phyloP scores from a whole-genome alignment of 441 rosid species.

The Jatropha multifida region DNA sequence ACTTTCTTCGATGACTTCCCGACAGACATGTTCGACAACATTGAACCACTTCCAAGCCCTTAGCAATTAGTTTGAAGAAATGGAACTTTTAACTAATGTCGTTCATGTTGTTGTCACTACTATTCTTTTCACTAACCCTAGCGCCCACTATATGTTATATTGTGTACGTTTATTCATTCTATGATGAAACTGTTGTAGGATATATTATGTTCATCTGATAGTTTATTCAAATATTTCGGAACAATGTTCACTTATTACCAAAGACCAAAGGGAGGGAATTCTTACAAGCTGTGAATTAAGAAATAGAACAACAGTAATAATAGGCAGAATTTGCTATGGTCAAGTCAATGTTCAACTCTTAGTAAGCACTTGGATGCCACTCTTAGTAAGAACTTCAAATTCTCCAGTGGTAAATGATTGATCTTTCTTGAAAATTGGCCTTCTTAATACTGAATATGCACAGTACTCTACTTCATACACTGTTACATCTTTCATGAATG shows the following conservation, averaged over 20 bases:
- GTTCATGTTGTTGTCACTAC: conserved; percentile 1
- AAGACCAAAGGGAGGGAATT: not conserved
- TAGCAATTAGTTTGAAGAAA: not conserved
- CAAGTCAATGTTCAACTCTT: too few species aligned
- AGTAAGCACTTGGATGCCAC: not conserved
- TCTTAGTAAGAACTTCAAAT: conserved; percentile 44
- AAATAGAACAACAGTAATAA: not conserved
- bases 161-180: not conserved
- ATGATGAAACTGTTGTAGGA: too few species aligned
- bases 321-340: too few species aligned
- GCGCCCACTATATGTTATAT: not conserved
- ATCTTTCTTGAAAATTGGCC: conserved; percentile 35
- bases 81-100: conserved; percentile 14
- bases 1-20: conserved; percentile 79
- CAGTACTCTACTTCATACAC: conserved; percentile 69
- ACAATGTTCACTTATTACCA: not conserved
- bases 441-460: conserved; percentile 54
- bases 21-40: conserved; percentile 64
- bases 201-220: too few species aligned
- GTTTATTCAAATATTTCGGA: not conserved
- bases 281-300: not conserved
- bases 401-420: conserved; percentile 40
- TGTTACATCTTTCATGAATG: conserved; percentile 40
- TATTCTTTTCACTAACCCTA: conserved; percentile 15
- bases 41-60: conserved; percentile 55